phyloP scores from a whole-genome alignment of 1,284 basidiomycete species.

The Coniophora puteana region DNA sequence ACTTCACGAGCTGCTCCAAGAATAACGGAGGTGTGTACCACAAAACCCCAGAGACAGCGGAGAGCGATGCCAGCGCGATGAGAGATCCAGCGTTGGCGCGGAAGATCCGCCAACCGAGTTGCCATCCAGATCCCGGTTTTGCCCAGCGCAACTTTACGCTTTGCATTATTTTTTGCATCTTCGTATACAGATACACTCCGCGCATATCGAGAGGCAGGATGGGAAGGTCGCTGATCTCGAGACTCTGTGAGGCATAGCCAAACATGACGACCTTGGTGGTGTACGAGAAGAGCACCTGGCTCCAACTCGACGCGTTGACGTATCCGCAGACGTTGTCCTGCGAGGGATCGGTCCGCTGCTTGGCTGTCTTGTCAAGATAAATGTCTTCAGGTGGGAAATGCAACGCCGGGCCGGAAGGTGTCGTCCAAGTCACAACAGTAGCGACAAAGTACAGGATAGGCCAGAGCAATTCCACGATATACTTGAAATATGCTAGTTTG shows the following conservation, averaged over 20 bases:
- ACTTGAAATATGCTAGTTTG: neutral
- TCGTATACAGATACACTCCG: constrained; percentile 47
- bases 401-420: constrained; percentile 69
- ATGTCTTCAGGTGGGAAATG: constrained; percentile 69
- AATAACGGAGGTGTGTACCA: constrained; percentile 83
- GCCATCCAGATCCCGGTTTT: constrained; percentile 56
- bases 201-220: constrained; percentile 74
- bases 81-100: constrained; percentile 48
- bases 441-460: constrained; percentile 23
- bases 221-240: constrained; percentile 85
- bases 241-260: constrained; percentile 65
- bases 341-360: constrained; percentile 49
- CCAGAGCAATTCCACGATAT: constrained; percentile 19
- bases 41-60: constrained; percentile 57
- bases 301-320: constrained; percentile 33
- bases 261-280: constrained; percentile 83
- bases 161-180: constrained; percentile 33
- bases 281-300: constrained; percentile 63
- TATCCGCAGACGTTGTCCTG: constrained; percentile 66
- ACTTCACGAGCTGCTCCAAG: constrained; percentile 64
- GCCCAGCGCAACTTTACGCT: constrained; percentile 31
- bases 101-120: constrained; percentile 54
- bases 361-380: constrained; percentile 69
- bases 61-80: constrained; percentile 47
- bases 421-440: constrained; percentile 46